Evolutionary conservation across 495 filamentous ascomycete species (phyloP), one percentile per base, ranked within the genome.

Genomic region (Neurospora terricola): DNA sequence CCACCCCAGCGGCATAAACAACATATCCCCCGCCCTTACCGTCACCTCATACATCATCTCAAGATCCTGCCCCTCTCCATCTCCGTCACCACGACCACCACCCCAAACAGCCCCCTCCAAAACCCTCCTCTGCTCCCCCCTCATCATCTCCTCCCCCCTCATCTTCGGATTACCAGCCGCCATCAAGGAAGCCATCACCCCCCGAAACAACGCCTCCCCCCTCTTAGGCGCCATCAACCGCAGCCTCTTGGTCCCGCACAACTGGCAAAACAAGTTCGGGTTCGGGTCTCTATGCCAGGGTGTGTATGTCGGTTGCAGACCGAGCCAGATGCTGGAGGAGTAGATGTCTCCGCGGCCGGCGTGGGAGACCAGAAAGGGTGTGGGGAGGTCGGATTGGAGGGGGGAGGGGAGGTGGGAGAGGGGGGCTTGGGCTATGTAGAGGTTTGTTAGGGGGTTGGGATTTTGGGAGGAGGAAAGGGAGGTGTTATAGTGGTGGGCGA

Each of bases 231-330:
- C 77, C 45, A 92, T 83, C 12, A 98, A 75, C n/a, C 94, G 83
- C 54, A 97, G 86, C 1, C 83, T 78, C 78, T 99, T 99, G 74
- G 76, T 80, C 5, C 94, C 89, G 7, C 88, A 87, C 21, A 99
- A 80, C 80, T 99, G 96, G 43, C 92, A 88, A 80, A 98, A 97
- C 0, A 97, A 77, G 78, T 99, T 99, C 9, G 93, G 93, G 76
- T 99, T 99, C 0, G 96, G 96, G 78, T 99, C 96, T 27, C 90
- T 86, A 82, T 99, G 96, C 11, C 96, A 86, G 8, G 96, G 93
- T 0, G 96, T 98, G 77, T 91, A 92, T 0, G 94, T 98, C 2
- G 93, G 92, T 39, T 93, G 87, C 5, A 91, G 82, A 11, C 96
- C 96, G 6, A 98, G 86, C 96, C 96, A 99, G 34, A 99, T 81